These are phyloP conservation scores for Notholithocarpus densiflorus DNA, from an alignment of 306 rosid species.

Conservation along the genomic window DNA sequence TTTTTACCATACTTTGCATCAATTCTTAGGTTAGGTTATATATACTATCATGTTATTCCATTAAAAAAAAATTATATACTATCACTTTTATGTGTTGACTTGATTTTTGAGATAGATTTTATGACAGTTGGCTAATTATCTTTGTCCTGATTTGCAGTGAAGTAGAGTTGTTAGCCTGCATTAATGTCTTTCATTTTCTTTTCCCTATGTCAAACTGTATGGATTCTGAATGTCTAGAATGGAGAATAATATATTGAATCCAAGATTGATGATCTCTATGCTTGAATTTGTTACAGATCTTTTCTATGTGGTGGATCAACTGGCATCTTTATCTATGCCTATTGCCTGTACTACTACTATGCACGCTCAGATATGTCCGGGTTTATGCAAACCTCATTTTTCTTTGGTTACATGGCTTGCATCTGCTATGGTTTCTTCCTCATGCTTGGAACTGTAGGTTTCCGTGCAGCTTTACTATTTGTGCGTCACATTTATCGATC, in stretches of 20 bases:
- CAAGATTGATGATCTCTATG: neutral
- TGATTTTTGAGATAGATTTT: too few species aligned
- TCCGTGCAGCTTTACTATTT: constrained; percentile 61
- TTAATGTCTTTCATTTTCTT: neutral
- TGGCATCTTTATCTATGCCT: constrained; percentile 55
- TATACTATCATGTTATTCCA: too few species aligned
- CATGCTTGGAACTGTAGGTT: constrained; percentile 70
- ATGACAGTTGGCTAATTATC: too few species aligned
- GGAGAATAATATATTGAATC: neutral
- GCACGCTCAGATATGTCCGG: constrained; percentile 68
- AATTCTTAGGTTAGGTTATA: too few species aligned
- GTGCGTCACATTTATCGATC: constrained; percentile 70
- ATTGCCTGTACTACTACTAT: constrained; percentile 65
- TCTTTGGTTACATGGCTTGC: constrained; percentile 75
- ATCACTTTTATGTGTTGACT: too few species aligned
- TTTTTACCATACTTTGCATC: too few species aligned
- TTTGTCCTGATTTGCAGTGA: neutral
- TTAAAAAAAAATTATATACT: too few species aligned
- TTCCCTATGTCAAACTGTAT: neutral
- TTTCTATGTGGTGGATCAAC: constrained; percentile 69
- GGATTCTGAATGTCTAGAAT: neutral
- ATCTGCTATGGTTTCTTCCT: constrained; percentile 73
- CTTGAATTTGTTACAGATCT: constrained; percentile 39
- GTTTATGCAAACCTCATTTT: constrained; percentile 66
- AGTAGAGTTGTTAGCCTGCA: neutral